Conservation (phyloP, 2,329 filamentous ascomycete species). For the Nemania serpens region DNA sequence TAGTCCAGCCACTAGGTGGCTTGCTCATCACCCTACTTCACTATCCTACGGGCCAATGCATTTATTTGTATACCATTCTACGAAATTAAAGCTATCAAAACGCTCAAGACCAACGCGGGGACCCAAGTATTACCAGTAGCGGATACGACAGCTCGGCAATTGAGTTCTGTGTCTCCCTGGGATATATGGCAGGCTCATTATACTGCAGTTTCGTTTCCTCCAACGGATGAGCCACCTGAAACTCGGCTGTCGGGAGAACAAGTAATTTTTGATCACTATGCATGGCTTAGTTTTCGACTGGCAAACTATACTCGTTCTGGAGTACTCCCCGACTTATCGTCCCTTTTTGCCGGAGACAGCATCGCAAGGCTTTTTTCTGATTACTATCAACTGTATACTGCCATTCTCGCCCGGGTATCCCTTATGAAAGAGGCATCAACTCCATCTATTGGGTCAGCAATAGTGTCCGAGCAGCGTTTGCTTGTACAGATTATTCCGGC, state of each 20-base stretch:
- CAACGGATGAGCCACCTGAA: background rate
- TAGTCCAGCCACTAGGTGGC: too few species aligned
- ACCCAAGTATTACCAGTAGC: background rate
- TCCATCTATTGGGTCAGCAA: background rate
- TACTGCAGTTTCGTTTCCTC: background rate
- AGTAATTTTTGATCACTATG: background rate
- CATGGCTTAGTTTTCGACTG: background rate
- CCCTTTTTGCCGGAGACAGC: background rate
- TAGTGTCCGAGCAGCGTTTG: constrained; percentile 1
- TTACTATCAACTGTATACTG: constrained; percentile 1
- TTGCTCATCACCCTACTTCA: too few species aligned
- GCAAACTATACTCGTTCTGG: background rate
- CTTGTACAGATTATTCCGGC: constrained; percentile 2
- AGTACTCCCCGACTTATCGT: background rate
- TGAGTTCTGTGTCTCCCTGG: constrained; percentile 1
- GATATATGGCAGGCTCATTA: background rate
- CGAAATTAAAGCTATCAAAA: background rate
- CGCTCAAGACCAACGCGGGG: background rate
- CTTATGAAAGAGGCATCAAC: constrained; percentile 1
- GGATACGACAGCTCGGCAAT: background rate
- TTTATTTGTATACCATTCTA: constrained; percentile 1
- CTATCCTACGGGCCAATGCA: background rate
- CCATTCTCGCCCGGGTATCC: constrained; percentile 4
- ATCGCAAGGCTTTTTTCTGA: background rate
- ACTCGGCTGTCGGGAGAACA: background rate